Percentiles rank a stretch among this genome's conserved stretches.
Evolutionary conservation across 139 green algal species (phyloP).

Genomic region (Coelastrella sp.): DNA sequence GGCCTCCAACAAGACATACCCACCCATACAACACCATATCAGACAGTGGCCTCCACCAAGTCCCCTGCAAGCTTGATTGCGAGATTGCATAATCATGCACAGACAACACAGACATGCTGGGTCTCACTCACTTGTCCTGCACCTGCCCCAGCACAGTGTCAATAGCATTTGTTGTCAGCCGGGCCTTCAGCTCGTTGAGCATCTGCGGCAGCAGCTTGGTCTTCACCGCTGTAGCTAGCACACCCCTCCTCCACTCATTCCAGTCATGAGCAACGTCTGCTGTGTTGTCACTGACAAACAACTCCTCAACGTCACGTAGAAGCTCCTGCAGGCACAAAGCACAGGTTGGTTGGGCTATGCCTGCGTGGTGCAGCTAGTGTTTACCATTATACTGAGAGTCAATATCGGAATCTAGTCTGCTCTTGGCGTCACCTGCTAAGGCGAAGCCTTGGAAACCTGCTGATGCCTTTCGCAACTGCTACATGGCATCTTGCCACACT

Average conservation of each 20-base stretch:
- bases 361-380: too few relatives aligned
- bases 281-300: constrained; percentile 36
- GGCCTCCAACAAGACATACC: too few relatives aligned
- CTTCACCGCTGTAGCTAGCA: constrained; percentile 71
- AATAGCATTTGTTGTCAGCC: constrained; percentile 55
- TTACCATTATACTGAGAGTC: too few relatives aligned
- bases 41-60: too few relatives aligned
- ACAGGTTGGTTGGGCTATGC: too few relatives aligned
- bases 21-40: too few relatives aligned
- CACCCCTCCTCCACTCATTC: constrained; percentile 73
- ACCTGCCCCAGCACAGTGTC: constrained; percentile 51
- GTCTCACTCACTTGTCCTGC: constrained; percentile 22
- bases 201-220: constrained; percentile 74
- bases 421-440: too few relatives aligned
- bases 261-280: constrained; percentile 55
- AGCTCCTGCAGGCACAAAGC: background rate
- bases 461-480: background rate
- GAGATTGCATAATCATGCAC: too few relatives aligned
- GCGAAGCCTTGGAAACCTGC: background rate
- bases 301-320: constrained; percentile 15
- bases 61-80: too few relatives aligned
- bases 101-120: background rate
- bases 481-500: background rate
- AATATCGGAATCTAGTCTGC: too few relatives aligned
- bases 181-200: constrained; percentile 64